These are phyloP conservation scores for Trichoderma sp. DNA, from an alignment of 2,329 filamentous ascomycete genomes.

Conservation along the genomic window DNA sequence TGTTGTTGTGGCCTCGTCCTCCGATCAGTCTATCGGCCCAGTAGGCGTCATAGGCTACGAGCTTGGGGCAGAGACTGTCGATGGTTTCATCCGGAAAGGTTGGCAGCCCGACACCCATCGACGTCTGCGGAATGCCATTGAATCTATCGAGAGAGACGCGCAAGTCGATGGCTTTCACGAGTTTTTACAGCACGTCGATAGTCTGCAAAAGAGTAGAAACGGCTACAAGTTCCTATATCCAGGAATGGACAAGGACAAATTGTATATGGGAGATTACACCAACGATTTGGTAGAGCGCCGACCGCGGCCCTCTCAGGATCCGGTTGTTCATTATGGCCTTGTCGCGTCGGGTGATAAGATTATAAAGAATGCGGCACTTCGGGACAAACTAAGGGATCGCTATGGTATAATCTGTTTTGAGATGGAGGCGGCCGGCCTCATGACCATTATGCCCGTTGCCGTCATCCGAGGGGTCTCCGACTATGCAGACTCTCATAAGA, in stretches of 20 bases:
- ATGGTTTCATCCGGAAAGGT: not conserved
- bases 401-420: not conserved
- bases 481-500: not conserved
- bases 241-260: not conserved
- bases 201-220: not conserved
- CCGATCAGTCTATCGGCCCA: not conserved
- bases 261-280: not conserved
- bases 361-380: not conserved
- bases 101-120: not conserved
- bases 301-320: not conserved
- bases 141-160: not conserved
- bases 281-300: not conserved
- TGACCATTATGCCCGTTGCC: not conserved
- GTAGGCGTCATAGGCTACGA: not conserved
- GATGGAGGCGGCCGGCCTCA: not conserved
- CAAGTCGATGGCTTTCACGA: not conserved
- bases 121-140: not conserved
- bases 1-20: not conserved
- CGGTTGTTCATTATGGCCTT: not conserved
- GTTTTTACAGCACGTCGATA: not conserved
- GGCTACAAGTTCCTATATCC: not conserved
- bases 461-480: not conserved
- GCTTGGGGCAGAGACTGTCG: too few species aligned
- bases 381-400: not conserved
- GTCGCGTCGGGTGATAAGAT: not conserved